phyloP scores from a whole-genome alignment of 176 grass and related monocot genomes.

The Otatea glauca region DNA sequence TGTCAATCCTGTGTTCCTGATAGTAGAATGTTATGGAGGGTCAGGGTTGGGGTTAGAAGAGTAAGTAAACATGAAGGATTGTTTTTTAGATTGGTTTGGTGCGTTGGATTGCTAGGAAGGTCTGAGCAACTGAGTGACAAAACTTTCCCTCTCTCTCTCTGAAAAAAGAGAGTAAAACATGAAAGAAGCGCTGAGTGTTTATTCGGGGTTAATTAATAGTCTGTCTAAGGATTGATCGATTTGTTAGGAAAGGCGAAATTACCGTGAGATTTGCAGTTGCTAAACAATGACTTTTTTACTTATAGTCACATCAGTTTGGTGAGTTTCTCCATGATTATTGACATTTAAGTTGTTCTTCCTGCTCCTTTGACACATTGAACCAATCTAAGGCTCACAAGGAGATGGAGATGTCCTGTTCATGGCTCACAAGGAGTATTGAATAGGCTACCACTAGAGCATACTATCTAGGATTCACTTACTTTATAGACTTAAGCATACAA shows the following conservation, averaged over 20 bases:
- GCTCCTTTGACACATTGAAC: neutral
- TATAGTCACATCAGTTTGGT: conserved; percentile 5
- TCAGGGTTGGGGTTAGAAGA: neutral
- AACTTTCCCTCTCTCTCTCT: no score
- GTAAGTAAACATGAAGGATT: neutral
- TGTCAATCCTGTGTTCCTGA: neutral
- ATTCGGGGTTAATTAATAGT: neutral
- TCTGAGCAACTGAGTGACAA: neutral
- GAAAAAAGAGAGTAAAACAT: neutral
- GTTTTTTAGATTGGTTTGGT: conserved; percentile 10
- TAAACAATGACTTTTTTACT: neutral
- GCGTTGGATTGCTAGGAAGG: neutral
- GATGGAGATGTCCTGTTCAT: no score
- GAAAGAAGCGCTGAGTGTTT: neutral
- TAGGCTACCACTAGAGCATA: conserved; percentile 11
- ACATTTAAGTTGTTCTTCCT: conserved; percentile 31
- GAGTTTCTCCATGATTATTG: neutral
- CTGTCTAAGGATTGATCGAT: neutral
- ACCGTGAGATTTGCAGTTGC: neutral
- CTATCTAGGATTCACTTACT: conserved; percentile 7
- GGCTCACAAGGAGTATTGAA: neutral
- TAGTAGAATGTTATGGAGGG: conserved; percentile 2
- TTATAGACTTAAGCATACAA: neutral
- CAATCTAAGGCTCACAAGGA: neutral
- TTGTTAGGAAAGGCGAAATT: neutral